A percentile compares a stretch with the other conserved stretches of the same genome.
phyloP scores from a whole-genome alignment of 1,284 basidiomycete genomes.

The Volvariella volvacea region DNA sequence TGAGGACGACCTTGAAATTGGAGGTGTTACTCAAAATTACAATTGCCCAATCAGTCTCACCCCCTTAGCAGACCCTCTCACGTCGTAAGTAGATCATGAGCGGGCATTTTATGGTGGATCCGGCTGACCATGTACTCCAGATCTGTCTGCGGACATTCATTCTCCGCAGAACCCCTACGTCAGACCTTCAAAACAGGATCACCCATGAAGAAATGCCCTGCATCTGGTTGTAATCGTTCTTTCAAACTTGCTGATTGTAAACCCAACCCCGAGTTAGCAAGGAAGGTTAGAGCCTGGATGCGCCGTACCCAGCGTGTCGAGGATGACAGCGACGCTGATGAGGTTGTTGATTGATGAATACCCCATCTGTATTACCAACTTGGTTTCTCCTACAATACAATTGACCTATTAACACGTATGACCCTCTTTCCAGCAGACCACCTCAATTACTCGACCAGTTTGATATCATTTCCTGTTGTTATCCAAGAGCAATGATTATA shows the following conservation, averaged over 20 bases:
- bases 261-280: slow-evolving; percentile 50
- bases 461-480: no score
- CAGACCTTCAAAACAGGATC: slow-evolving; percentile 39
- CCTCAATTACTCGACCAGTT: slow-evolving; percentile 1
- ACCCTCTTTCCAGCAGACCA: background rate
- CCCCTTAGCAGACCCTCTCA: slow-evolving; percentile 60
- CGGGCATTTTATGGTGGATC: slow-evolving; percentile 1
- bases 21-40: slow-evolving; percentile 75
- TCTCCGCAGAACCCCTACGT: slow-evolving; percentile 54
- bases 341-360: slow-evolving; percentile 51
- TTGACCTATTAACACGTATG: background rate
- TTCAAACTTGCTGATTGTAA: slow-evolving; percentile 48
- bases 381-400: background rate
- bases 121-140: slow-evolving; percentile 29
- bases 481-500: no score
- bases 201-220: slow-evolving; percentile 50
- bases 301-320: slow-evolving; percentile 42
- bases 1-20: slow-evolving; percentile 76
- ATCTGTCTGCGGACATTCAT: slow-evolving; percentile 63
- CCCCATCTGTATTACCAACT: background rate
- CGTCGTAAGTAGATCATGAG: slow-evolving; percentile 47
- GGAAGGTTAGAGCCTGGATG: slow-evolving; percentile 48
- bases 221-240: slow-evolving; percentile 58
- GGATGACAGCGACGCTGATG: slow-evolving; percentile 50
- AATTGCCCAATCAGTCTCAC: slow-evolving; percentile 73